Base-by-base conservation (phyloP, 2,329 filamentous ascomycete genomes). In the Aschersonia sp. region DNA sequence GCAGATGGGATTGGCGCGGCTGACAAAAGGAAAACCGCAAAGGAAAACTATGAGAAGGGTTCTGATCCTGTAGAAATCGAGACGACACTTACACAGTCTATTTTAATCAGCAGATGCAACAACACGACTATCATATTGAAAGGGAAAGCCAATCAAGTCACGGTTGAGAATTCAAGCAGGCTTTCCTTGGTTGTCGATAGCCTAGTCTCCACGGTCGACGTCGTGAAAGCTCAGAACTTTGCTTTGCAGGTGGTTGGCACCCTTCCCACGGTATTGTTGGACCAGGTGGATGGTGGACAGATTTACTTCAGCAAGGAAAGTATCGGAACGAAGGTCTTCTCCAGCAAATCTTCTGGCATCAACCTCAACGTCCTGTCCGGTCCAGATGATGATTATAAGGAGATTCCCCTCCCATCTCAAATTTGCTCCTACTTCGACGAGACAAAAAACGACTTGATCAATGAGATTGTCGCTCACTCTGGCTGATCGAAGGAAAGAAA, bases 71-170 rank as follows among this genome's bases (percentile, higher is more conserved):
- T 97, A 52, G 82, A 91, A 63, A 82, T 96, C 56, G 76, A 89
- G 47, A 89, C 88, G 9, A 75, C 80, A 53, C 80, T 94, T 60
- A 80, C 82, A 44, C 92, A 98, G 54, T 94, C 89, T 2, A 80
- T 98, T 53, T 80, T 97, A 54, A 92, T 98, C 63, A 88, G 84
- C 59, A 84, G 85, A 56, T 97, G 91, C 75, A 89, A 81, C 67
- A 92, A 92, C 67, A 85, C 85, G 4, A 94, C 89, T 30, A 77
- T 98, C 58, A 85, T 94, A 56, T 72, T 98, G 60, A 84, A 80
- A 60, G 89, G 88, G 66, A 98, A 98, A 68, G 89, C 87, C 50
- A 98, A 98, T 62, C 89, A 92, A n/a, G 85, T 98, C 52, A 91
- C 89, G 4, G 77, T 97, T 56, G 92, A 97, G 68, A 96, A 96